Percentiles rank a stretch among this genome's conserved stretches.
phyloP scores from a whole-genome alignment of 1,284 basidiomycete species.

The Boletellus sp. region DNA sequence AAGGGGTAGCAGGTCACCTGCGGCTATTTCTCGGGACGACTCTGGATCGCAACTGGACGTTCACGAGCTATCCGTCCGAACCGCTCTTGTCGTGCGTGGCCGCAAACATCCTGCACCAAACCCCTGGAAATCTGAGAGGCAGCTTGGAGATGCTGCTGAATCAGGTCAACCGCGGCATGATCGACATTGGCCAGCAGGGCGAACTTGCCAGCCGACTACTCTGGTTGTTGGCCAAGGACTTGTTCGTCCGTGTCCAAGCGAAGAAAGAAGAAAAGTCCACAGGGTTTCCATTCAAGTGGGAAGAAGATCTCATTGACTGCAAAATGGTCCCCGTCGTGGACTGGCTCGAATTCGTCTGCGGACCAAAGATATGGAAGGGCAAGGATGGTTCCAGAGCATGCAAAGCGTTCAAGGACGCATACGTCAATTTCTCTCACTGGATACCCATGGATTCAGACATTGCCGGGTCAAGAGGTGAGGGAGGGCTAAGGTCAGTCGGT shows the following conservation, averaged over 20 bases:
- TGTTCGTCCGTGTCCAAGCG: constrained; percentile 2
- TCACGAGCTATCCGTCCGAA: constrained; percentile 11
- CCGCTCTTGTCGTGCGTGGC: constrained; percentile 12
- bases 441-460: constrained; percentile 7
- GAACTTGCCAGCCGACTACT: constrained; percentile 11
- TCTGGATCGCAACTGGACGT: constrained; percentile 4
- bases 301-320: constrained; percentile 4
- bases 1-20: constrained; percentile 10
- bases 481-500: constrained; percentile 1
- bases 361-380: background rate
- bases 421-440: constrained; percentile 16
- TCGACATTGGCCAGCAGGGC: constrained; percentile 8
- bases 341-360: constrained; percentile 11
- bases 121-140: background rate
- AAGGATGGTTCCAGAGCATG: background rate
- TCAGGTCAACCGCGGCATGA: constrained; percentile 6
- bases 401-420: constrained; percentile 3
- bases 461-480: background rate
- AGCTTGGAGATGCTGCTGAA: background rate
- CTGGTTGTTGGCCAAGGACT: constrained; percentile 14
- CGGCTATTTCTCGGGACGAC: constrained; percentile 3
- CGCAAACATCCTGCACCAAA: background rate
- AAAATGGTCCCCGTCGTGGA: constrained; percentile 4
- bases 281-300: background rate
- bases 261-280: background rate